Conservation (phyloP, 768 basidiomycete genomes). For the Lepiota brunneoincarnata region DNA sequence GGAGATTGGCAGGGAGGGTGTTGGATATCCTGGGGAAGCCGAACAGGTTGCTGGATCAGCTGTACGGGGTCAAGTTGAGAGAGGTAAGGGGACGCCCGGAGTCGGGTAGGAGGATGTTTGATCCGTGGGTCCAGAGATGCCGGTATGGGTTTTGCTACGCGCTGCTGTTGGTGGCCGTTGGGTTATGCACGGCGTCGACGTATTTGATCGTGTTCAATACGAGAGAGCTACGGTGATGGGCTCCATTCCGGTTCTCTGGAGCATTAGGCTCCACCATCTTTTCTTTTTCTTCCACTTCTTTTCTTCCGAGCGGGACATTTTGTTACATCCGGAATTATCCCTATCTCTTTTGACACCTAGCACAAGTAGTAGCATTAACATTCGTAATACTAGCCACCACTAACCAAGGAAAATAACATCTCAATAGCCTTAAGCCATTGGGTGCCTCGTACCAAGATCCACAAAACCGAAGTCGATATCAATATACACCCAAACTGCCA, state of each 20-base stretch:
- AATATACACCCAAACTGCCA: too few species aligned
- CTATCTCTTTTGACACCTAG: too few species aligned
- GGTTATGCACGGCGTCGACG: constrained; percentile 34
- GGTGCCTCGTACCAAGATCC: too few species aligned
- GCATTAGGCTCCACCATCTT: too few species aligned
- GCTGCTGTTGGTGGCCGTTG: constrained; percentile 40
- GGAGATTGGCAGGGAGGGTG: constrained; percentile 14
- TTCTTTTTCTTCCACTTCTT: too few species aligned
- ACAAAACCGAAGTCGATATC: too few species aligned
- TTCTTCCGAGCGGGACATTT: too few species aligned
- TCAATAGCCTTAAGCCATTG: too few species aligned
- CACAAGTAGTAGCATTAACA: too few species aligned
- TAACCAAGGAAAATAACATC: too few species aligned
- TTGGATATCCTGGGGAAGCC: constrained; percentile 39
- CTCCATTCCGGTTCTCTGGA: not conserved
- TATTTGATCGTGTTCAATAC: constrained; percentile 45
- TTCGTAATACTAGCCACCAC: too few species aligned
- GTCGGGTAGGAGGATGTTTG: constrained; percentile 44
- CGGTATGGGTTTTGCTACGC: constrained; percentile 55
- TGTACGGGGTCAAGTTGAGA: constrained; percentile 41
- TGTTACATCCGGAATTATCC: too few species aligned
- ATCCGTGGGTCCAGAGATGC: constrained; percentile 60
- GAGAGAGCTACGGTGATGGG: constrained; percentile 23
- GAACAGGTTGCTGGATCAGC: constrained; percentile 39
- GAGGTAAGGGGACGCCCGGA: constrained; percentile 45